These are phyloP conservation scores for Boletus tomentosulus DNA, from an alignment of 768 basidiomycete species.

Conservation along the genomic window DNA sequence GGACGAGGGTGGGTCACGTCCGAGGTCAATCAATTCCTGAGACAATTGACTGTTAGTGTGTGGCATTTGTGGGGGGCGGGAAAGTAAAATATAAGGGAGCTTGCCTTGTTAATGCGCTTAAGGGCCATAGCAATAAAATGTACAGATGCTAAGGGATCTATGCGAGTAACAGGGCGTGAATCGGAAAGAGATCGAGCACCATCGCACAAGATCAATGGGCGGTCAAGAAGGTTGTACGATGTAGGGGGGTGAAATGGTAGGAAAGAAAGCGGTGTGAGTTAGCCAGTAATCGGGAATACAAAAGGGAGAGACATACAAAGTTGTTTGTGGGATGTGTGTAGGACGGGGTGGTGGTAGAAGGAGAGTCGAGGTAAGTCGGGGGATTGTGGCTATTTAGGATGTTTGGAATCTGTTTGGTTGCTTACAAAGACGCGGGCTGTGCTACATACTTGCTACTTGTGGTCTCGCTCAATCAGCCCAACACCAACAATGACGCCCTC, in stretches of 20 bases:
- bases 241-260: neutral
- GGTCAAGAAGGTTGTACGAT: neutral
- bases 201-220: slow-evolving; percentile 38
- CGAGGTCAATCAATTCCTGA: slow-evolving; percentile 98
- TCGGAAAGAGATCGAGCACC: slow-evolving; percentile 29
- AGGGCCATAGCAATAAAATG: slow-evolving; percentile 66
- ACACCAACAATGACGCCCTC: slow-evolving; percentile 74
- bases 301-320: slow-evolving; percentile 8
- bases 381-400: slow-evolving; percentile 32
- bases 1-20: slow-evolving; percentile 98
- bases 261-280: neutral
- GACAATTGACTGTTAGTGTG: slow-evolving; percentile 10
- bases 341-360: slow-evolving; percentile 25
- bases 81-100: slow-evolving; percentile 5
- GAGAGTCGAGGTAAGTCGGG: slow-evolving; percentile 16
- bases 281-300: neutral
- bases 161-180: slow-evolving; percentile 6
- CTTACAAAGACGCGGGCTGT: slow-evolving; percentile 27
- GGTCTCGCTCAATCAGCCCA: slow-evolving; percentile 64
- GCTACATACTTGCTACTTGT: slow-evolving; percentile 3
- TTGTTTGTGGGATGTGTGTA: neutral
- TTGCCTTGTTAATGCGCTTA: slow-evolving; percentile 99
- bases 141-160: slow-evolving; percentile 14
- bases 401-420: slow-evolving; percentile 38
- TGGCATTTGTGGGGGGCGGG: slow-evolving; percentile 3